phyloP scores from a whole-genome alignment of 352 stramenopile genomes.

The Pythium folliculosum region DNA sequence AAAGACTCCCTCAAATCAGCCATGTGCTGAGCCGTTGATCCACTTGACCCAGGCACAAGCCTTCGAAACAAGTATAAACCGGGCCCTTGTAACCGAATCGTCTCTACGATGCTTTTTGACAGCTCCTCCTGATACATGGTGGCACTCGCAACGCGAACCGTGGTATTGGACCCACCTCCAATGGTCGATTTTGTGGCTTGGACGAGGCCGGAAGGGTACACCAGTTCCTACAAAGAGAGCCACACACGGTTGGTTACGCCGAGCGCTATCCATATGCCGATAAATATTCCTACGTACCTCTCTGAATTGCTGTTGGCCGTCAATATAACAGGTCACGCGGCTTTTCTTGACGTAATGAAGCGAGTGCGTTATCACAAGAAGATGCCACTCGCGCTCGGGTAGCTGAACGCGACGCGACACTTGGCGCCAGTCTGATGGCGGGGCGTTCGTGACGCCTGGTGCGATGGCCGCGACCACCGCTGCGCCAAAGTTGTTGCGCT shows the following conservation, averaged over 20 bases:
- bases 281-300: constrained; percentile 29
- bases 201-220: constrained; percentile 75
- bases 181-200: constrained; percentile 75
- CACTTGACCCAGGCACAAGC: constrained; percentile 32
- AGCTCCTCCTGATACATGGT: constrained; percentile 86
- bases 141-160: constrained; percentile 59
- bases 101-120: constrained; percentile 43
- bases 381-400: constrained; percentile 54
- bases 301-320: constrained; percentile 59
- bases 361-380: constrained; percentile 74
- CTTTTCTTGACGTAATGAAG: constrained; percentile 88
- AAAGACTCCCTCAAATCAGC: constrained; percentile 57
- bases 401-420: constrained; percentile 40
- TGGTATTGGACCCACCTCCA: constrained; percentile 45
- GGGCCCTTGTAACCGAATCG: constrained; percentile 66
- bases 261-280: not conserved
- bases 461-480: constrained; percentile 34
- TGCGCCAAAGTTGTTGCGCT: constrained; percentile 39
- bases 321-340: constrained; percentile 73
- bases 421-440: constrained; percentile 51
- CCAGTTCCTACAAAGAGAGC: constrained; percentile 42
- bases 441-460: constrained; percentile 15
- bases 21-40: constrained; percentile 31
- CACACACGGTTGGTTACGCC: not conserved
- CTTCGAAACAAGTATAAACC: constrained; percentile 63